These are phyloP conservation scores for Beauveria rudraprayagi DNA, from an alignment of 2,329 filamentous ascomycete species.

Conservation along the genomic window DNA sequence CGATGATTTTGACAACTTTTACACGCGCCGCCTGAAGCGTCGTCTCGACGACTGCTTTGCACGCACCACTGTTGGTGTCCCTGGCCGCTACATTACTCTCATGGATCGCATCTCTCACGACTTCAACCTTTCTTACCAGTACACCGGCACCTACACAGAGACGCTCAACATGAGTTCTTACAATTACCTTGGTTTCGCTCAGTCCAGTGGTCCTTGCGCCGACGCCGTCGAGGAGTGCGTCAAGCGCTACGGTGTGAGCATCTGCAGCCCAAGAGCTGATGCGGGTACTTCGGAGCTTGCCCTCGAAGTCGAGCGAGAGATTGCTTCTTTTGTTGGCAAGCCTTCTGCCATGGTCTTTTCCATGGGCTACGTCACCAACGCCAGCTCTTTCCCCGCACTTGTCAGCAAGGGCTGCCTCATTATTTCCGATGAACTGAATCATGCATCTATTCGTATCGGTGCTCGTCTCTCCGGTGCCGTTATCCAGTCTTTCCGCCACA, in stretches of 20 bases:
- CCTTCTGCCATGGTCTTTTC: slow-evolving; percentile 94
- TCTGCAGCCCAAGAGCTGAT: slow-evolving; percentile 74
- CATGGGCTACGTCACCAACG: slow-evolving; percentile 97
- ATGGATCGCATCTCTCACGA: slow-evolving; percentile 87
- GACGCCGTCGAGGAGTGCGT: slow-evolving; percentile 84
- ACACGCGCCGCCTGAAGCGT: slow-evolving; percentile 84
- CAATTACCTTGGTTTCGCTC: slow-evolving; percentile 97
- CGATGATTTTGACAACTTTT: slow-evolving; percentile 98
- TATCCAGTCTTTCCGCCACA: slow-evolving; percentile 96
- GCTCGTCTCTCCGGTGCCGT: slow-evolving; percentile 90
- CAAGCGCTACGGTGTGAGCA: slow-evolving; percentile 75
- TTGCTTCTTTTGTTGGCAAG: slow-evolving; percentile 91
- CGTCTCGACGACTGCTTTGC: slow-evolving; percentile 96
- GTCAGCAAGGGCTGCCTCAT: slow-evolving; percentile 90
- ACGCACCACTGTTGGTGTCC: slow-evolving; percentile 84
- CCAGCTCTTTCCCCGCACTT: slow-evolving; percentile 83
- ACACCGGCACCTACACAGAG: slow-evolving; percentile 84
- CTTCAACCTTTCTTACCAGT: slow-evolving; percentile 82
- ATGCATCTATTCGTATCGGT: slow-evolving; percentile 93
- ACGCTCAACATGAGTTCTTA: slow-evolving; percentile 99
- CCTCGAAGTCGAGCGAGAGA: slow-evolving; percentile 78
- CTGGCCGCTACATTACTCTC: slow-evolving; percentile 86
- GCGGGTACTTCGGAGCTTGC: slow-evolving; percentile 81
- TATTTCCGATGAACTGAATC: slow-evolving; percentile 95
- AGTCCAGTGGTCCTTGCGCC: slow-evolving; percentile 93